Base-by-base conservation (phyloP, 2,329 filamentous ascomycete genomes). In the Thelonectria rubi region DNA sequence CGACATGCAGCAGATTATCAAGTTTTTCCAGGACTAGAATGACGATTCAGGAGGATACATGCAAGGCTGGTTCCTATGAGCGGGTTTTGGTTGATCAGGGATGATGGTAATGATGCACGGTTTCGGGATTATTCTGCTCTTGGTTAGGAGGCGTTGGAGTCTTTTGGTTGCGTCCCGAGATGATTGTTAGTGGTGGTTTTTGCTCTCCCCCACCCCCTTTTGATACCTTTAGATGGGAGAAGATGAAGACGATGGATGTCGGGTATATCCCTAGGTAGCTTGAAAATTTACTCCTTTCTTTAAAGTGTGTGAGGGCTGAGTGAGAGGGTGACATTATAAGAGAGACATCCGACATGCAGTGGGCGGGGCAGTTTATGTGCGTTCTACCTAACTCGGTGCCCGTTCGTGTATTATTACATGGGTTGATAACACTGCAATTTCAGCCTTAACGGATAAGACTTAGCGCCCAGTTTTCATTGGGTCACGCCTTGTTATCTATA, bases 1-100 rank as follows among this genome's bases (percentile, higher is more conserved):
- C 64, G 94, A 93, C 45, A 88, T 93, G 64, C 88, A 91, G 75
- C 92, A 93, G n/a, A 88, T 97, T 68, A 84, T 97, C 79, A 91
- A 90, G 74, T 97, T 97, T 81, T 95, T 97, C 76, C 91, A 94
- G 77, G 92, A 92, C 66, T 87, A 87, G 65, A 67, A 11, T 43
- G 21, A 37, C 11, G 21, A 30, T 30, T n/a, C 17, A 14, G 9
- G 4, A 46, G 24, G 8, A 47, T n/a, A 47, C 12, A 30, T 2
- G 17, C 12, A 46, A 37, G 30, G 18, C 48, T 51, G 48, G 48
- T 51, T 47, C 21, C 45, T 26, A 17, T 9, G 34, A 15, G 15
- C 34, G 15, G 12, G 15, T 37, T 47, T 47, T 21, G 42, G 20
- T 20, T 24, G 21, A 47, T 47, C 12, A 11, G 20, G 12, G 3